Percentiles rank a stretch among this genome's conserved stretches.
Conservation (phyloP, 306 rosid genomes). For the Hippophae tibetana region DNA sequence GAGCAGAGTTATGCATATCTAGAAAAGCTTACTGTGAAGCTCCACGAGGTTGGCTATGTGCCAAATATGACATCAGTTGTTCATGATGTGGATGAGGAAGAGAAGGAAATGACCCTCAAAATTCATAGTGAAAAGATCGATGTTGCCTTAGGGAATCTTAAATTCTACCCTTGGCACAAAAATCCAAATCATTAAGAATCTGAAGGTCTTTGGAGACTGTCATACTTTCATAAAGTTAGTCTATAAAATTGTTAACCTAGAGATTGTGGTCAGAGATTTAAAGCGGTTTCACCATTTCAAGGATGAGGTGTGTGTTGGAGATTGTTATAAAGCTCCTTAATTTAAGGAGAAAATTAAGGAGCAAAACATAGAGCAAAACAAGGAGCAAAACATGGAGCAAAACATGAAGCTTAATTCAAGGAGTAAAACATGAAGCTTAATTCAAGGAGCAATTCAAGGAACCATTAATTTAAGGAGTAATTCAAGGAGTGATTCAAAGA, state of each 20-base stretch:
- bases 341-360: no score
- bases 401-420: no score
- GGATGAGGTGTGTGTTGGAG: constrained; percentile 47
- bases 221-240: constrained; percentile 54
- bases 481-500: no score
- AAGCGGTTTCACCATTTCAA: constrained; percentile 75
- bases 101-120: constrained; percentile 51
- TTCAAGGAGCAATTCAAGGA: no score
- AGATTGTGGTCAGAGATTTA: constrained; percentile 60
- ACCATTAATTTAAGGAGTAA: no score
- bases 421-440: no score
- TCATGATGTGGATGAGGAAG: constrained; percentile 71
- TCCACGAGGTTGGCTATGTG: constrained; percentile 51
- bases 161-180: constrained; percentile 53
- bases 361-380: no score
- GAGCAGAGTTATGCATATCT: constrained; percentile 41
- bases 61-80: constrained; percentile 54
- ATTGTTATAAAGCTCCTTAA: no score
- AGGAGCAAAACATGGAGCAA: no score
- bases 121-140: constrained; percentile 83
- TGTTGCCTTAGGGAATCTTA: constrained; percentile 61
- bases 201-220: constrained; percentile 62
- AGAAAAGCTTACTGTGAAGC: constrained; percentile 42
- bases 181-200: constrained; percentile 60
- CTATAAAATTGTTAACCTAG: constrained; percentile 39